phyloP scores from a whole-genome alignment of 306 rosid species.

The Sicyos baderoa region DNA sequence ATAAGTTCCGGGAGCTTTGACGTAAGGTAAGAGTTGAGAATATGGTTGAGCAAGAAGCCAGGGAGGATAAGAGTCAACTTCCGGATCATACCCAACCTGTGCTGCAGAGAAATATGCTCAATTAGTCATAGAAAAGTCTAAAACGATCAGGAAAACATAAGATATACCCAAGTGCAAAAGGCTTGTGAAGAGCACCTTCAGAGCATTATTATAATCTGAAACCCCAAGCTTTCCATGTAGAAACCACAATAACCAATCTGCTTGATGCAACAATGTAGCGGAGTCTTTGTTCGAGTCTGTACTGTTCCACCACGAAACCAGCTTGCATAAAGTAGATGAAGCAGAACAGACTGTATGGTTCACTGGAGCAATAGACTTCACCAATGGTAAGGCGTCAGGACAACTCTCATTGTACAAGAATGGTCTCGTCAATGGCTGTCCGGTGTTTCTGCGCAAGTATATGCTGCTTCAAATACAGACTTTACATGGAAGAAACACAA shows the following conservation, averaged over 20 bases:
- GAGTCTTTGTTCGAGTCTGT: slow-evolving; percentile 35
- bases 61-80: slow-evolving; percentile 64
- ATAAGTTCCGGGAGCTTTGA: slow-evolving; percentile 78
- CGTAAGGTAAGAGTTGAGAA: slow-evolving; percentile 65
- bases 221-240: slow-evolving; percentile 86
- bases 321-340: slow-evolving; percentile 79
- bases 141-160: not conserved
- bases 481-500: not conserved
- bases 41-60: slow-evolving; percentile 75
- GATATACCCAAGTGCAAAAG: slow-evolving; percentile 3
- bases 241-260: slow-evolving; percentile 92
- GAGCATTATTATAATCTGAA: slow-evolving; percentile 83
- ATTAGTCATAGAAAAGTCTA: not conserved
- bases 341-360: slow-evolving; percentile 87
- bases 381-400: slow-evolving; percentile 61
- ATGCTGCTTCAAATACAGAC: slow-evolving; percentile 27
- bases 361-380: slow-evolving; percentile 75
- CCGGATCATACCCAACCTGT: slow-evolving; percentile 97
- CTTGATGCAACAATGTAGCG: slow-evolving; percentile 79
- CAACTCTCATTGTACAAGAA: slow-evolving; percentile 76
- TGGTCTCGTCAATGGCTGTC: slow-evolving; percentile 67
- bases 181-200: slow-evolving; percentile 45
- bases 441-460: slow-evolving; percentile 51
- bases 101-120: slow-evolving; percentile 18
- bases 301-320: slow-evolving; percentile 75